A percentile compares a stretch with the other conserved stretches of the same genome.
phyloP scores from a whole-genome alignment of 2,329 filamentous ascomycete species.

The Aspergillus awamori region DNA sequence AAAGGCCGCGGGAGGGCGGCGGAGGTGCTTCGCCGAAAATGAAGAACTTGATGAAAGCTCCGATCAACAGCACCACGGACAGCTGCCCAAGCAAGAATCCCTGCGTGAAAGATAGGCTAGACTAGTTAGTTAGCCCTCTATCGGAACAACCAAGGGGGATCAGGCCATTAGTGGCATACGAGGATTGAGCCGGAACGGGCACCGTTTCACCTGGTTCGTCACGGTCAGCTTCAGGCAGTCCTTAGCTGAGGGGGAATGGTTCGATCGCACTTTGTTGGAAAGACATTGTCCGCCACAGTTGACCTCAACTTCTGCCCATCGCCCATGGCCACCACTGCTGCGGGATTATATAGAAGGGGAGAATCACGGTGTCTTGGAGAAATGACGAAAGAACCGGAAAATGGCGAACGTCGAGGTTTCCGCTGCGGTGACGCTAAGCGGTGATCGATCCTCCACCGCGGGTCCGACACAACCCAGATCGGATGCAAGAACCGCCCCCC shows the following conservation, averaged over 20 bases:
- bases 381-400: not conserved
- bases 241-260: not conserved
- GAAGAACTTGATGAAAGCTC: conserved; percentile 98
- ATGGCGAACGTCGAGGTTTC: not conserved
- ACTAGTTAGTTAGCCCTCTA: conserved; percentile 9
- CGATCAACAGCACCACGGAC: conserved; percentile 85
- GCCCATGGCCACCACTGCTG: conserved; percentile 26
- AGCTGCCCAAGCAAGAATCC: conserved; percentile 92
- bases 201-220: conserved; percentile 31
- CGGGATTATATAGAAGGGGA: not conserved
- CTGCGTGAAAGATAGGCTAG: conserved; percentile 85
- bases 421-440: conserved; percentile 6
- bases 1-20: conserved; percentile 74
- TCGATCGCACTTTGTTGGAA: conserved; percentile 34
- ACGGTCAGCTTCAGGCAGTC: conserved; percentile 19
- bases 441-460: not conserved
- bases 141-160: not conserved
- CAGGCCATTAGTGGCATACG: conserved; percentile 35
- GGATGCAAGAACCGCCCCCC: not conserved
- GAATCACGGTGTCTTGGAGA: not conserved
- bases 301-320: conserved; percentile 24
- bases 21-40: conserved; percentile 95
- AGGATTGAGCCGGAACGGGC: conserved; percentile 42
- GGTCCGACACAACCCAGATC: no score
- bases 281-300: conserved; percentile 35